phyloP scores from a whole-genome alignment of 352 stramenopile species.

The Salisapilia sapeloensis region DNA sequence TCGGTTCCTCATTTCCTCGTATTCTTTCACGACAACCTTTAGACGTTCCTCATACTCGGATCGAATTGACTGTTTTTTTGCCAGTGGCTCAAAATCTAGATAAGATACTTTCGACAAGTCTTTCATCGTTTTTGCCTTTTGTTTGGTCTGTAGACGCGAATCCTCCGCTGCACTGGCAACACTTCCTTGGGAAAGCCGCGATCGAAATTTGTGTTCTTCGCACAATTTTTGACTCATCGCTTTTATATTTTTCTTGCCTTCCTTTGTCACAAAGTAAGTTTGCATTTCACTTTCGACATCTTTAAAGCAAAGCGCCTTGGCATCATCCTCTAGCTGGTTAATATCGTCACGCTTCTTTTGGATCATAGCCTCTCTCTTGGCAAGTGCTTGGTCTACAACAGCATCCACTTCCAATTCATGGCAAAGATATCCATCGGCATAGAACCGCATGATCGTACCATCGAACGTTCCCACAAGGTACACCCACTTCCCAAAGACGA shows the following conservation, averaged over 20 bases:
- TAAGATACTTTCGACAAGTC: slow-evolving; percentile 40
- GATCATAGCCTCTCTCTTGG: slow-evolving; percentile 41
- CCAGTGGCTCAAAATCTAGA: slow-evolving; percentile 57
- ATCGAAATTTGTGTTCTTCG: slow-evolving; percentile 73
- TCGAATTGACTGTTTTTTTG: slow-evolving; percentile 67
- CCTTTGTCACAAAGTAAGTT: slow-evolving; percentile 46
- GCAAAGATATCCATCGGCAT: slow-evolving; percentile 54
- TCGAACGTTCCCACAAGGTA: slow-evolving; percentile 82
- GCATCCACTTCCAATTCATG: slow-evolving; percentile 57
- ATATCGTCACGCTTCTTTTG: slow-evolving; percentile 65
- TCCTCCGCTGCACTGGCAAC: slow-evolving; percentile 1
- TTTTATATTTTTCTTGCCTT: slow-evolving; percentile 51
- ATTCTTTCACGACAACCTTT: slow-evolving; percentile 26
- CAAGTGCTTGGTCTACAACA: slow-evolving; percentile 49
- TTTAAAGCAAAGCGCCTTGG: slow-evolving; percentile 51
- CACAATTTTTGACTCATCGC: slow-evolving; percentile 40
- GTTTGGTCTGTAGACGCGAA: neutral
- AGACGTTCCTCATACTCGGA: slow-evolving; percentile 56
- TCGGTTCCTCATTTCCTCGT: slow-evolving; percentile 48
- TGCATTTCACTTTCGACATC: slow-evolving; percentile 50
- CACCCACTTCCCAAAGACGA: slow-evolving; percentile 61
- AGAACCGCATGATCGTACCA: slow-evolving; percentile 69
- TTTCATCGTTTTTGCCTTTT: slow-evolving; percentile 14
- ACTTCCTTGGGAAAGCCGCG: slow-evolving; percentile 31
- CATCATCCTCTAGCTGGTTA: slow-evolving; percentile 52